These are phyloP conservation scores for Didymella lethalis DNA, from an alignment of 2,329 filamentous ascomycete genomes.

Conservation along the genomic window DNA sequence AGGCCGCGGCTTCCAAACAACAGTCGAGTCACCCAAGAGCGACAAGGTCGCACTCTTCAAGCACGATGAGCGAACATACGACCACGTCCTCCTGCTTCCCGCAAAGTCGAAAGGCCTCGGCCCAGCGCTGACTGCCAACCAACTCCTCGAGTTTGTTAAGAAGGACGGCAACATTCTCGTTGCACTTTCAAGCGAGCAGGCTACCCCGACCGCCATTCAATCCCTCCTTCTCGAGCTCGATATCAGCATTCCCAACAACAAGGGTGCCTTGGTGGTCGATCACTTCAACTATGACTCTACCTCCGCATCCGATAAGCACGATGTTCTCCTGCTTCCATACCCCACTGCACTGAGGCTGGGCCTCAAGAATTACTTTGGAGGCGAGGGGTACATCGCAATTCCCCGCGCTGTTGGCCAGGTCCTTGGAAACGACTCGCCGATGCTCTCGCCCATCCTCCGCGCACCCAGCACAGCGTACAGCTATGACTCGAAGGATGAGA, in stretches of 20 bases:
- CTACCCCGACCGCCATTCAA: slow-evolving; percentile 75
- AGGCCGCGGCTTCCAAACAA: slow-evolving; percentile 85
- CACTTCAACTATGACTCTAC: slow-evolving; percentile 91
- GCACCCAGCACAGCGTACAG: slow-evolving; percentile 87
- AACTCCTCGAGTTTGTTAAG: slow-evolving; percentile 90
- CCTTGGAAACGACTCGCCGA: slow-evolving; percentile 76
- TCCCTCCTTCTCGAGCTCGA: slow-evolving; percentile 88
- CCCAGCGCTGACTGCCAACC: slow-evolving; percentile 83
- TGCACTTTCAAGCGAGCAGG: slow-evolving; percentile 75
- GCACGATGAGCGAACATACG: slow-evolving; percentile 86
- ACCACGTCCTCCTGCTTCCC: slow-evolving; percentile 89
- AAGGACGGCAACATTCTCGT: slow-evolving; percentile 90
- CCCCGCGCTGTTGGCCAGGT: slow-evolving; percentile 82
- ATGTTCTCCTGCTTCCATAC: slow-evolving; percentile 80
- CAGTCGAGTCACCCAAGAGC: slow-evolving; percentile 70
- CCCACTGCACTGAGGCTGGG: slow-evolving; percentile 71
- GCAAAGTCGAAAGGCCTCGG: slow-evolving; percentile 92
- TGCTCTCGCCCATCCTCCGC: slow-evolving; percentile 81
- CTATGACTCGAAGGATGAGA: slow-evolving; percentile 91
- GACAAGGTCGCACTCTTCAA: slow-evolving; percentile 76
- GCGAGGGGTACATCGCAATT: slow-evolving; percentile 76
- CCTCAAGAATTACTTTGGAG: slow-evolving; percentile 79
- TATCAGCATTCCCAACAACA: slow-evolving; percentile 84
- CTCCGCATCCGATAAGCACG: slow-evolving; percentile 82
- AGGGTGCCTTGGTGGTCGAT: slow-evolving; percentile 85